Base-by-base conservation (phyloP, 2,329 filamentous ascomycete genomes). In the Ophiosphaerella korrae region DNA sequence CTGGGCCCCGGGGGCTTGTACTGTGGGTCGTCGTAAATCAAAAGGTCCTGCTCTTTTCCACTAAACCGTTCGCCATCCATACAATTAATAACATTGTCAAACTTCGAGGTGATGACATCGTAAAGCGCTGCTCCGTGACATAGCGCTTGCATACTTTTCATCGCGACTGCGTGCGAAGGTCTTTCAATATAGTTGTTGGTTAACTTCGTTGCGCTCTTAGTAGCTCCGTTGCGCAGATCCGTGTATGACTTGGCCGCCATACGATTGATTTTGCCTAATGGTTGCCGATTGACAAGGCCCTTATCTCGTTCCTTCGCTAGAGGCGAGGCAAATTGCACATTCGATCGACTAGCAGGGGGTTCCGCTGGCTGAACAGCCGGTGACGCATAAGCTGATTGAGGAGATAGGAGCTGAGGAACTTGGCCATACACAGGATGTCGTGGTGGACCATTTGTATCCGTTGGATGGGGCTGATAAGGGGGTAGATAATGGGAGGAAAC, bases 71-170 rank as follows among this genome's bases (percentile, higher is more conserved):
- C 87, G 16, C 80, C 78, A 67, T 92, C 89, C 48, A 92, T 91
- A 24, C 82, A 78, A 1, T 88, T 90, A 68, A 92, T 84, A 49
- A 90, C 80, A 38, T 84, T 75, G 67, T 90, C 82, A 53, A 92
- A 81, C 45, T 84, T 84, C 3, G 78, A 77, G 12, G 79, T 82
- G 40, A 91, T 82, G 47, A 84, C 75, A 62, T 89, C 84, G 60
- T 79, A 84, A 14, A 84, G 71, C 5, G 68, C 76, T 23, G 68
- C 74, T 18, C 68, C 73, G 55, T 71, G 75, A 47, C 67, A 75
- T 45, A 78, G 58, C 39, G 68, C 69, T 37, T 71, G 67, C 42
- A 70, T 73, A 39, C 68, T 71, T 46, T 67, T 72, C 42, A 66
- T 67, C 12, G 62, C 63, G 9, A 70, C 55, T 7, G 64, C 55